These are phyloP conservation scores for Stylonectria norvegica DNA, from an alignment of 2,329 filamentous ascomycete genomes.

Conservation along the genomic window DNA sequence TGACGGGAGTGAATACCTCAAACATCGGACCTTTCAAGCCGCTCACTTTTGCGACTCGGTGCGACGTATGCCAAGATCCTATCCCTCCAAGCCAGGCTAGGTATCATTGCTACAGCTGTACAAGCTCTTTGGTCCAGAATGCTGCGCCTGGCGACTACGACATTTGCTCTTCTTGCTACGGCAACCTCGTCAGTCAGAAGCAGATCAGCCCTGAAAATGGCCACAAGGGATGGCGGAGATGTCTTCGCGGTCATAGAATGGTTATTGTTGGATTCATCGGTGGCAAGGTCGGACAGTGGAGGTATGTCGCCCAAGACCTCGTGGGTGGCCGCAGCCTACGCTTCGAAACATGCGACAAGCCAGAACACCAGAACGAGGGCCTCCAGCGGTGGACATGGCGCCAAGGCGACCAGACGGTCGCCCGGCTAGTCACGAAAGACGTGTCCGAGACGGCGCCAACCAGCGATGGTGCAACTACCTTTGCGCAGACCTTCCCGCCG, in stretches of 20 bases:
- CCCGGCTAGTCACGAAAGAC: constrained; percentile 50
- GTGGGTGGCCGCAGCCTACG: constrained; percentile 74
- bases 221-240: constrained; percentile 77
- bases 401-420: constrained; percentile 36
- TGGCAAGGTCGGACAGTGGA: constrained; percentile 60
- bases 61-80: constrained; percentile 71
- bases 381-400: constrained; percentile 54
- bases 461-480: constrained; percentile 24
- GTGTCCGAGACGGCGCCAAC: constrained; percentile 45
- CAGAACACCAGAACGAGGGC: constrained; percentile 30
- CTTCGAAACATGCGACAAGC: constrained; percentile 48
- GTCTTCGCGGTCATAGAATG: constrained; percentile 79
- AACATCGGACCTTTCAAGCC: constrained; percentile 59
- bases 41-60: constrained; percentile 69
- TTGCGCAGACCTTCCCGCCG: constrained; percentile 57
- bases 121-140: constrained; percentile 46
- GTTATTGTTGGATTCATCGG: constrained; percentile 73
- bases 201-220: constrained; percentile 75
- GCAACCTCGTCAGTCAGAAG: constrained; percentile 57
- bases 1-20: constrained; percentile 44
- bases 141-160: constrained; percentile 73
- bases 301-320: constrained; percentile 66
- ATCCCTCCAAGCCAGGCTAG: constrained; percentile 68
- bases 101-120: constrained; percentile 78
- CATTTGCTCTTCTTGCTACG: constrained; percentile 77